Evolutionary conservation across 1,284 basidiomycete species (phyloP).

Genomic region (Ganoderma resinaceum): DNA sequence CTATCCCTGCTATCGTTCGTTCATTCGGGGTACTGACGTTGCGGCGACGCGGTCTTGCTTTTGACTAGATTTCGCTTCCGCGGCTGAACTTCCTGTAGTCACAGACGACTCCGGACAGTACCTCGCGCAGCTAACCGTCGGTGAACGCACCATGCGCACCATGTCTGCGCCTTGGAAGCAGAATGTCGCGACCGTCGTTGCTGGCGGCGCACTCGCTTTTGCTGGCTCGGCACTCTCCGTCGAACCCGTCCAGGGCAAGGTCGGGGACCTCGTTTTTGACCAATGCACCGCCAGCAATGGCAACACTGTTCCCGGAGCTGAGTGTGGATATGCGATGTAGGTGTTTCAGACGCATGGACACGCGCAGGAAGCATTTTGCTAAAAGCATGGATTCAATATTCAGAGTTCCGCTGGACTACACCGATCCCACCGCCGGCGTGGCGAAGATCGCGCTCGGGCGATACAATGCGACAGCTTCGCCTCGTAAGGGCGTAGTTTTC

Average conservation of each 20-base stretch:
- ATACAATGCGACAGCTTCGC: conserved; percentile 29
- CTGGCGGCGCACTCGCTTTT: neutral
- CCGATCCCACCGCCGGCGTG: conserved; percentile 31
- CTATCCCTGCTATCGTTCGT: neutral
- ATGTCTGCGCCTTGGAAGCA: neutral
- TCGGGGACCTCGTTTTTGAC: conserved; percentile 24
- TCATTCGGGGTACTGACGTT: neutral
- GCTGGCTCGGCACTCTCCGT: neutral
- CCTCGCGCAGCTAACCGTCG: neutral
- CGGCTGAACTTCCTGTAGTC: neutral
- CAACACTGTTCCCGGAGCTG: conserved; percentile 22
- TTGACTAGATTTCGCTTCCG: neutral
- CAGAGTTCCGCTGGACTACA: conserved; percentile 38
- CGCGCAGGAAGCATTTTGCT: neutral
- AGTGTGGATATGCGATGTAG: conserved; percentile 36
- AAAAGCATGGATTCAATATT: neutral
- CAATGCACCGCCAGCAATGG: conserved; percentile 11
- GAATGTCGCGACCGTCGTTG: neutral
- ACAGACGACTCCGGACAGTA: neutral
- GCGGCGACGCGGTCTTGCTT: neutral
- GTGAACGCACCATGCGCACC: neutral
- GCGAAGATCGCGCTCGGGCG: conserved; percentile 35
- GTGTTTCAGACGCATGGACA: conserved; percentile 8
- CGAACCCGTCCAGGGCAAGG: neutral
- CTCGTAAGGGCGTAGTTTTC: conserved; percentile 35